These are phyloP conservation scores for Phaeolepiota aurea DNA, from an alignment of 768 basidiomycete genomes.

Conservation along the genomic window DNA sequence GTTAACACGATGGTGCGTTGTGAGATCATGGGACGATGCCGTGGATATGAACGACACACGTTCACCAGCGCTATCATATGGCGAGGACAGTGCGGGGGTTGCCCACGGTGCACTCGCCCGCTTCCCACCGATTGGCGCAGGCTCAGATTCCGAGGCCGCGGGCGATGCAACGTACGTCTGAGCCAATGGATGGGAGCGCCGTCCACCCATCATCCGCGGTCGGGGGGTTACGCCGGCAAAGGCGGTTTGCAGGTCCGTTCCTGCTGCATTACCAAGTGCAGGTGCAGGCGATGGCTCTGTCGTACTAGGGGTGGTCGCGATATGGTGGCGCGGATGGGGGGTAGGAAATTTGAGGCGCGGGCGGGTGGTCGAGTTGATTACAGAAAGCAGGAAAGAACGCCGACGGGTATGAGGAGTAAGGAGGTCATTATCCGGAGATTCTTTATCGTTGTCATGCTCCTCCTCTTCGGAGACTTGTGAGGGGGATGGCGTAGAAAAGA, in stretches of 20 bases:
- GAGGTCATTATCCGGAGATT: constrained; percentile 29
- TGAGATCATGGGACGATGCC: constrained; percentile 83
- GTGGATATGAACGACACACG: constrained; percentile 72
- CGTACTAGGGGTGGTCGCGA: constrained; percentile 23
- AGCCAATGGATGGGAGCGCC: constrained; percentile 61
- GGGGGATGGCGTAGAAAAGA: constrained; percentile 27
- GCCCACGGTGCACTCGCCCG: constrained; percentile 18
- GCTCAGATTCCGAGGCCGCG: constrained; percentile 25
- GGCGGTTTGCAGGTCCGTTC: constrained; percentile 33
- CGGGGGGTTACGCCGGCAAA: constrained; percentile 63
- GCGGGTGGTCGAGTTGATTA: constrained; percentile 76
- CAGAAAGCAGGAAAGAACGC: constrained; percentile 74
- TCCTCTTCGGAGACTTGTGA: constrained; percentile 12
- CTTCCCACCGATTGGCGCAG: constrained; percentile 14
- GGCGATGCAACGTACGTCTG: constrained; percentile 35
- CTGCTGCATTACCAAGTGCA: constrained; percentile 20
- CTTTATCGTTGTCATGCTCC: constrained; percentile 11
- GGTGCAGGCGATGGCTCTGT: constrained; percentile 26
- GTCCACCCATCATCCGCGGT: constrained; percentile 31
- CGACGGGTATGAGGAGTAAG: constrained; percentile 68
- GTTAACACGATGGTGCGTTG: constrained; percentile 71
- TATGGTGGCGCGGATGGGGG: constrained; percentile 40
- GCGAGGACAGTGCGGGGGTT: constrained; percentile 25
- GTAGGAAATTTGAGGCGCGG: constrained; percentile 62
- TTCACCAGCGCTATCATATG: constrained; percentile 43